Conservation (phyloP, 192 early-diverging fungal genomes). For the Umbelopsis vinacea region DNA sequence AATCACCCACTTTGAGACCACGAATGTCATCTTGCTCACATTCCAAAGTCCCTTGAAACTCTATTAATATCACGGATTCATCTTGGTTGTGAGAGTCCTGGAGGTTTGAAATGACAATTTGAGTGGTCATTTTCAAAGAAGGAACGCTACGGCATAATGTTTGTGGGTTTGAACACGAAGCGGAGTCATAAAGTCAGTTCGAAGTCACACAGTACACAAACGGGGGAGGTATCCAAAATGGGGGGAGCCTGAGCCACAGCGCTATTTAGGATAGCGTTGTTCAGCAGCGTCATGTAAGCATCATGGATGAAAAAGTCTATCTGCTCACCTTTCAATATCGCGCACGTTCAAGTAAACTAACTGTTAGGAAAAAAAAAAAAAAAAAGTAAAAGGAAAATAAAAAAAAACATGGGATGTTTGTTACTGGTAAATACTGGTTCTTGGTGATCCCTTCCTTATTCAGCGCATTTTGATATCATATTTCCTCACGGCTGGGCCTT, state of each 20-base stretch:
- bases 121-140: not conserved
- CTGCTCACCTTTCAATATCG: too few species aligned
- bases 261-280: too few species aligned
- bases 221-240: not conserved
- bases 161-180: not conserved
- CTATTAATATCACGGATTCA: not conserved
- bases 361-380: too few species aligned
- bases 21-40: not conserved
- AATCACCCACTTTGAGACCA: not conserved
- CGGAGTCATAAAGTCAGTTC: slow-evolving; percentile 1
- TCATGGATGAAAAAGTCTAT: too few species aligned
- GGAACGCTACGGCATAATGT: not conserved
- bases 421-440: not conserved
- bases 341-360: too few species aligned
- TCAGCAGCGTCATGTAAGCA: too few species aligned
- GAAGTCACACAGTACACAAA: slow-evolving; percentile 3
- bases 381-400: not conserved
- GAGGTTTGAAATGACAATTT: slow-evolving; percentile 1
- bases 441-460: not conserved
- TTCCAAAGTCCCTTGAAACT: not conserved
- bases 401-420: not conserved
- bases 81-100: slow-evolving; percentile 9
- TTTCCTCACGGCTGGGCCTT: not conserved
- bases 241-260: too few species aligned
- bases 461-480: not conserved